phyloP scores from a whole-genome alignment of 2,329 filamentous ascomycete species.

The Colletotrichum sp. region DNA sequence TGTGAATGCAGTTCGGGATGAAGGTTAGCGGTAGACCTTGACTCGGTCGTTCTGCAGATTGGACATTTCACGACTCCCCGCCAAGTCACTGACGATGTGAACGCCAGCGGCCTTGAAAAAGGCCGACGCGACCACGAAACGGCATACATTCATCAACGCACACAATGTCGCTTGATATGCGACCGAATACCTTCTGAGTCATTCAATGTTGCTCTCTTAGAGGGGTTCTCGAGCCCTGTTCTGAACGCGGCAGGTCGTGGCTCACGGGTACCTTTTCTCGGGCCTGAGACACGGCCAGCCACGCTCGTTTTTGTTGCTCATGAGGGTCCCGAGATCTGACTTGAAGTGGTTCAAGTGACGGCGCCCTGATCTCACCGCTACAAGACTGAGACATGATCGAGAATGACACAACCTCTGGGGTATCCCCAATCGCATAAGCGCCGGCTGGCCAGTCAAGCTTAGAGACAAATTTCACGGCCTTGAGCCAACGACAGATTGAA shows the following conservation, averaged over 20 bases:
- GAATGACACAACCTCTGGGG: not conserved
- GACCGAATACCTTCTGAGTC: not conserved
- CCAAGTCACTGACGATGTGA: not conserved
- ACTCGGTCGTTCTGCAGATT: not conserved
- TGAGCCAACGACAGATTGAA: not conserved
- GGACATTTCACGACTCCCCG: not conserved
- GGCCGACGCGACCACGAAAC: not conserved
- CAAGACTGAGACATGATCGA: not conserved
- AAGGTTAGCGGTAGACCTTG: not conserved
- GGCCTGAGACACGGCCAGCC: not conserved
- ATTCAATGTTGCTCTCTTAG: not conserved
- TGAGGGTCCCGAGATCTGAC: not conserved
- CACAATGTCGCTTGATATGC: not conserved
- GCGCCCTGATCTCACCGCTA: constrained; percentile 7
- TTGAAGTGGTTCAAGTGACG: not conserved
- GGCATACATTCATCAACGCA: not conserved
- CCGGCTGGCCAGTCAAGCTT: not conserved
- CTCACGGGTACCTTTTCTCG: constrained; percentile 1
- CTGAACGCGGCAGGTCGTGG: not conserved
- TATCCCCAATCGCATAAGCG: not conserved
- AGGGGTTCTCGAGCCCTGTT: not conserved
- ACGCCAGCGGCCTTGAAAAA: not conserved
- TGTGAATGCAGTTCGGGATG: not conserved
- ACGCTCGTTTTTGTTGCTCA: not conserved
- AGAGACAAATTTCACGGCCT: not conserved